These are phyloP conservation scores for Bisporella sp. DNA, from an alignment of 2,329 filamentous ascomycete species.

Conservation along the genomic window DNA sequence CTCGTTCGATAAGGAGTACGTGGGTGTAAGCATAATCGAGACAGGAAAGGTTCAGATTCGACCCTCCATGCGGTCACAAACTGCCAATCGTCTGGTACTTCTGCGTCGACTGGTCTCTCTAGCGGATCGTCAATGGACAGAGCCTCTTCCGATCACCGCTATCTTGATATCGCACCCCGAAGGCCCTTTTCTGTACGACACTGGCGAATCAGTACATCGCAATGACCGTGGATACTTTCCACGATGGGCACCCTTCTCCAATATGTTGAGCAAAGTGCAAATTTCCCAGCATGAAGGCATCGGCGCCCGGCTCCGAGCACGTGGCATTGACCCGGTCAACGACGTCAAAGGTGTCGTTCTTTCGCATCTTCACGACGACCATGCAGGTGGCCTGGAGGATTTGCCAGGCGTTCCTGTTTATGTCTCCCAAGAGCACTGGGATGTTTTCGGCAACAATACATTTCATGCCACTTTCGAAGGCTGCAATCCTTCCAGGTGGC, in stretches of 20 bases:
- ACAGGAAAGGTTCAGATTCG: background rate
- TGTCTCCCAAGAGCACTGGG: constrained; percentile 26
- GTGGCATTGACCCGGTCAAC: constrained; percentile 17
- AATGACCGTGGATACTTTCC: constrained; percentile 20
- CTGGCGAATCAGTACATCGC: constrained; percentile 20
- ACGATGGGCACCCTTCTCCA: constrained; percentile 10
- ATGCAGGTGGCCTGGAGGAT: constrained; percentile 19
- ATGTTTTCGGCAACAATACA: constrained; percentile 21
- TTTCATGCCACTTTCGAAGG: constrained; percentile 24
- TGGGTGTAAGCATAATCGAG: background rate
- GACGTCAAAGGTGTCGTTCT: constrained; percentile 23
- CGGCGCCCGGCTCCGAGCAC: constrained; percentile 3
- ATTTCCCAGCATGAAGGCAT: constrained; percentile 8
- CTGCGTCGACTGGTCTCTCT: constrained; percentile 10
- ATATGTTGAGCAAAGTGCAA: constrained; percentile 2
- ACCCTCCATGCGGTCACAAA: constrained; percentile 4
- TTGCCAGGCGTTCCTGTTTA: constrained; percentile 22
- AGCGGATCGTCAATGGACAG: constrained; percentile 7
- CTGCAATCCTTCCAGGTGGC: constrained; percentile 27
- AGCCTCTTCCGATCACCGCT: constrained; percentile 14
- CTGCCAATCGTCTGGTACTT: constrained; percentile 6
- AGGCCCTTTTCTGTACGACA: constrained; percentile 22
- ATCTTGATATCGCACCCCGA: constrained; percentile 22
- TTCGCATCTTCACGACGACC: constrained; percentile 26
- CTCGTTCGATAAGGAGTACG: too few species aligned